A percentile compares a stretch with the other conserved stretches of the same genome.
Conservation (phyloP, 2,329 filamentous ascomycete genomes). For the Lachnellula willkommii region DNA sequence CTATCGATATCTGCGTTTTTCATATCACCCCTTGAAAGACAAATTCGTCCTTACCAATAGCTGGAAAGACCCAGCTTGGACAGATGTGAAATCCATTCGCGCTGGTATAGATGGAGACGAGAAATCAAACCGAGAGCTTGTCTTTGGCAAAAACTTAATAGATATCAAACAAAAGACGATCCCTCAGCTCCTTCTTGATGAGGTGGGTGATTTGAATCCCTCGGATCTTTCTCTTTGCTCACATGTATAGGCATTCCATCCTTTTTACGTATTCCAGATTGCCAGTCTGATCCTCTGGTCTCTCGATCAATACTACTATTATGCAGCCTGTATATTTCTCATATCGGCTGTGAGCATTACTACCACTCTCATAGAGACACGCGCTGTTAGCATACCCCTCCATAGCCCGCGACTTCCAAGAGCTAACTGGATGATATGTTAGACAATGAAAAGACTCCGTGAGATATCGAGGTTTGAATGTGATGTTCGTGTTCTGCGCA, state of each 20-base stretch:
- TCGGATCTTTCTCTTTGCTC: constrained; percentile 4
- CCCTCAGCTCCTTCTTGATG: constrained; percentile 78
- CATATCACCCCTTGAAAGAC: constrained; percentile 82
- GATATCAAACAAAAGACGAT: constrained; percentile 88
- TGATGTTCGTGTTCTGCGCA: constrained; percentile 86
- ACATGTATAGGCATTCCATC: constrained; percentile 70
- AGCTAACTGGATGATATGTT: constrained; percentile 5
- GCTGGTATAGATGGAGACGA: constrained; percentile 83
- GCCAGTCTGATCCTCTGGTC: constrained; percentile 94
- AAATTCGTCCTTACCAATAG: constrained; percentile 81
- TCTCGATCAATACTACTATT: constrained; percentile 95
- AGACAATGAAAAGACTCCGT: constrained; percentile 83
- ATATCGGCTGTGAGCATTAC: constrained; percentile 92
- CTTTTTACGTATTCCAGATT: constrained; percentile 97
- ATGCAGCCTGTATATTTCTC: constrained; percentile 87
- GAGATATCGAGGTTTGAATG: constrained; percentile 95
- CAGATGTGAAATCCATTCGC: constrained; percentile 67
- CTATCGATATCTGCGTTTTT: constrained; percentile 92
- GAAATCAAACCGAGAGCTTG: constrained; percentile 71
- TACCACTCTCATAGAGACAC: constrained; percentile 84
- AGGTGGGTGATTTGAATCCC: constrained; percentile 46
- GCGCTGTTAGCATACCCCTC: constrained; percentile 51
- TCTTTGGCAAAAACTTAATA: constrained; percentile 88
- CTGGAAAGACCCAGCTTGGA: constrained; percentile 94
- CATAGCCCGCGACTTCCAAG: background rate